Evolutionary conservation across 2,329 filamentous ascomycete genomes (phyloP).

Genomic region (Exophiala xenobiotica): DNA sequence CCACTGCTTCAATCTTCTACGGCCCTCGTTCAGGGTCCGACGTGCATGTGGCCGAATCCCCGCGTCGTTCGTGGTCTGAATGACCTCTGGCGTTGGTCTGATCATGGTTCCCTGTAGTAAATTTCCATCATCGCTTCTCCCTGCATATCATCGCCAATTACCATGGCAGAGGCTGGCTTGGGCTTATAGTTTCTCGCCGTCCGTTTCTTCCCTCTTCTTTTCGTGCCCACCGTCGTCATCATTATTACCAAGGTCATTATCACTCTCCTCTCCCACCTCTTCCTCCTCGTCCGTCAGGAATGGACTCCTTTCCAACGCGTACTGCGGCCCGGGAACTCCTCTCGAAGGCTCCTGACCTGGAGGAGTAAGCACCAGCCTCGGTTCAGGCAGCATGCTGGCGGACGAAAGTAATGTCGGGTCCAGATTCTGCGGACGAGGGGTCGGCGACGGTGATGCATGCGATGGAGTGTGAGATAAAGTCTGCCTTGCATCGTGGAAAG

Average conservation of each 20-base stretch:
- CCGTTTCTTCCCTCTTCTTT: too few relatives aligned
- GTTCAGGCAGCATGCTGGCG: slow-evolving; percentile 2
- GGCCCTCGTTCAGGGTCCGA: too few relatives aligned
- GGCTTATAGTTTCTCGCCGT: too few relatives aligned
- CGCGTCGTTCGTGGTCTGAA: too few relatives aligned
- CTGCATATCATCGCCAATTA: too few relatives aligned
- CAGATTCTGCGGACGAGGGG: slow-evolving; percentile 4
- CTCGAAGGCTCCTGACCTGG: slow-evolving; percentile 26
- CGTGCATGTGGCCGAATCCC: too few relatives aligned
- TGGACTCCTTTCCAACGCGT: slow-evolving; percentile 29
- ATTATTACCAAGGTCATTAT: background rate
- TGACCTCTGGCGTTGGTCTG: too few relatives aligned
- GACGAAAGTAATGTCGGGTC: slow-evolving; percentile 1
- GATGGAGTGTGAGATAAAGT: slow-evolving; percentile 6
- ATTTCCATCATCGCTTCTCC: too few relatives aligned
- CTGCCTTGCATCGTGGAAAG: slow-evolving; percentile 19
- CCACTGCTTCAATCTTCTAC: too few relatives aligned
- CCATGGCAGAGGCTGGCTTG: too few relatives aligned
- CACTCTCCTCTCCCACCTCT: slow-evolving; percentile 12
- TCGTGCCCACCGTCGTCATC: background rate
- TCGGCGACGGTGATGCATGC: background rate
- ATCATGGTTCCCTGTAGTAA: too few relatives aligned
- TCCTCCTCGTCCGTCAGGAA: slow-evolving; percentile 30
- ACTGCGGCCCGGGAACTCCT: slow-evolving; percentile 26
- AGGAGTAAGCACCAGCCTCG: slow-evolving; percentile 25